These are phyloP conservation scores for Pneumocystis canis DNA, from an alignment of 1,139 yeast species.

Conservation along the genomic window DNA sequence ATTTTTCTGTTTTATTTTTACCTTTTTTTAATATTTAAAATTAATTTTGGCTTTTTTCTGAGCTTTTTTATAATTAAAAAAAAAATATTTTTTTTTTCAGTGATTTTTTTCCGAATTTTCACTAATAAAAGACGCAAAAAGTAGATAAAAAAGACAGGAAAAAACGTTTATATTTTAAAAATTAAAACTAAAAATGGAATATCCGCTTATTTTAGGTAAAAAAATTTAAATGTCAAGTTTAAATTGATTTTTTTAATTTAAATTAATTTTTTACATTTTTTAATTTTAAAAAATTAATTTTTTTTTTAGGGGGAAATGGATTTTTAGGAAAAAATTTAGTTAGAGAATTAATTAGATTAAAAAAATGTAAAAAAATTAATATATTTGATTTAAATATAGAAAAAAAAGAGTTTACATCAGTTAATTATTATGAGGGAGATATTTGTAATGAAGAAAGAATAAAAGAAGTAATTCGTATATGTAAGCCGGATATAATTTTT, in stretches of 20 bases:
- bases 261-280: too few species aligned
- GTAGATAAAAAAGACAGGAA: too few species aligned
- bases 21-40: too few species aligned
- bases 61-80: too few species aligned
- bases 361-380: conserved; percentile 35
- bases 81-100: too few species aligned
- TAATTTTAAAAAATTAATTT: conserved; percentile 66
- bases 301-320: conserved; percentile 84
- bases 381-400: conserved; percentile 61
- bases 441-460: conserved; percentile 64
- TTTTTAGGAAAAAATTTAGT: conserved; percentile 84
- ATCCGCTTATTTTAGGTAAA: background rate
- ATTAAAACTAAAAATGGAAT: background rate
- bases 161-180: too few species aligned
- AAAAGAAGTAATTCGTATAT: conserved; percentile 40
- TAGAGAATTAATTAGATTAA: conserved; percentile 64
- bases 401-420: conserved; percentile 61
- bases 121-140: too few species aligned
- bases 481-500: conserved; percentile 63
- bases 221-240: too few species aligned
- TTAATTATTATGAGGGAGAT: conserved; percentile 66
- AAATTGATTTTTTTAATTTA: too few species aligned
- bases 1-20: too few species aligned
- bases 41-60: too few species aligned
- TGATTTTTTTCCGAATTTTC: too few species aligned